These are phyloP conservation scores for Ophiostoma populinum DNA, from an alignment of 2,329 filamentous ascomycete genomes.

Conservation along the genomic window DNA sequence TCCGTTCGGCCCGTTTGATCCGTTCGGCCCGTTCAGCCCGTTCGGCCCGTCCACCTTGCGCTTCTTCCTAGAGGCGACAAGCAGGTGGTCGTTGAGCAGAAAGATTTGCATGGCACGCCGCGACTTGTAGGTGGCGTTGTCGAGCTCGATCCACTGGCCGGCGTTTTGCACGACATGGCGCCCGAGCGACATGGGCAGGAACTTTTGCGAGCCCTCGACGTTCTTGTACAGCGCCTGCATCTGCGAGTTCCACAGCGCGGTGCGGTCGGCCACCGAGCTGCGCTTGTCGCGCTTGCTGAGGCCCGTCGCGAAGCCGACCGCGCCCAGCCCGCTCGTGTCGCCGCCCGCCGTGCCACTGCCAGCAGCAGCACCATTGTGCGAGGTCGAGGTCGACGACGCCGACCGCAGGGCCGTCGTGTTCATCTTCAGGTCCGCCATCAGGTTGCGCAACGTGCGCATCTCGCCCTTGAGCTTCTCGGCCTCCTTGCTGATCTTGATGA, in stretches of 20 bases:
- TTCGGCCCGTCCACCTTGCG: slow-evolving; percentile 56
- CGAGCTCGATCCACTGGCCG: slow-evolving; percentile 84
- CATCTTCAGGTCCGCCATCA: slow-evolving; percentile 83
- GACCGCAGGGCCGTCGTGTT: slow-evolving; percentile 51
- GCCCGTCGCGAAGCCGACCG: slow-evolving; percentile 30
- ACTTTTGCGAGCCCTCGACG: slow-evolving; percentile 96
- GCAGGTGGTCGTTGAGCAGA: slow-evolving; percentile 80
- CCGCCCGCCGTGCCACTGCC: slow-evolving; percentile 11
- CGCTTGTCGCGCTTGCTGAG: slow-evolving; percentile 62
- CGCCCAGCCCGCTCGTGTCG: slow-evolving; percentile 29
- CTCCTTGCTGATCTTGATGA: slow-evolving; percentile 98
- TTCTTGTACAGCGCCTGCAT: slow-evolving; percentile 84
- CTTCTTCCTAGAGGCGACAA: slow-evolving; percentile 85
- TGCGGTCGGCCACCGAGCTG: slow-evolving; percentile 65
- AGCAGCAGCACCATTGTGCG: slow-evolving; percentile 10
- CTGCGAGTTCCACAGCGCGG: slow-evolving; percentile 50
- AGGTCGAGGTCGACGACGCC: slow-evolving; percentile 29
- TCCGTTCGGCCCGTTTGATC: no score
- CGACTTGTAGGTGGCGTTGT: slow-evolving; percentile 94
- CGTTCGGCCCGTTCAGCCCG: slow-evolving; percentile 23
- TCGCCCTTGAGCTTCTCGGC: slow-evolving; percentile 94
- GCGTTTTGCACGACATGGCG: slow-evolving; percentile 90
- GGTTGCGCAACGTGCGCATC: slow-evolving; percentile 75
- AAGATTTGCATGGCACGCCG: slow-evolving; percentile 80
- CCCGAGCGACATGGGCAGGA: slow-evolving; percentile 76